Evolutionary conservation across 345 rosid species (phyloP).

Genomic region (Sisymbrium irio): DNA sequence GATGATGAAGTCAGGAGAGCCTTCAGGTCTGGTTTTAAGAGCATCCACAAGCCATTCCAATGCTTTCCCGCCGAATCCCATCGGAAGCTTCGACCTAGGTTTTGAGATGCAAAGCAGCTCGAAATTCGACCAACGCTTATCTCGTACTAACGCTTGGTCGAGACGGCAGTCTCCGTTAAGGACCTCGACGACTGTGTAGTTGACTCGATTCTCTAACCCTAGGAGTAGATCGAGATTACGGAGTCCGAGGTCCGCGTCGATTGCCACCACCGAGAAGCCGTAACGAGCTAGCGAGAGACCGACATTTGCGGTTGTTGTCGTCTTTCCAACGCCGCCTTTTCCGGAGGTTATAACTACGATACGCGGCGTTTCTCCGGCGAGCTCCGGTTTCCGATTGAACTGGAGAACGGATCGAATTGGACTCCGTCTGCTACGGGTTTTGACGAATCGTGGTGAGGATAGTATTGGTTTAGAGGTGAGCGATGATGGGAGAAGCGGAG

Average conservation of each 20-base stretch:
- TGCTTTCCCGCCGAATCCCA: slow-evolving; percentile 95
- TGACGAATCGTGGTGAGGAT: slow-evolving; percentile 18
- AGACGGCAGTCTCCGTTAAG: slow-evolving; percentile 92
- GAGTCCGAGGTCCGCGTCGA: slow-evolving; percentile 93
- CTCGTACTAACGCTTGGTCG: slow-evolving; percentile 93
- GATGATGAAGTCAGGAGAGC: slow-evolving; percentile 75
- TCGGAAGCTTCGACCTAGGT: slow-evolving; percentile 84
- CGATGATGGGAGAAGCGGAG: slow-evolving; percentile 32
- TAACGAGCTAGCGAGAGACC: slow-evolving; percentile 94
- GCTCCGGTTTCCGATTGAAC: slow-evolving; percentile 83
- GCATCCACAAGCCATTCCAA: slow-evolving; percentile 90
- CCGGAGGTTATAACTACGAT: slow-evolving; percentile 98
- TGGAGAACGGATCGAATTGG: slow-evolving; percentile 68
- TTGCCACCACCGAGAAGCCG: slow-evolving; percentile 89
- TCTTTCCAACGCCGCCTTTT: slow-evolving; percentile 96
- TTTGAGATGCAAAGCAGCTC: slow-evolving; percentile 91
- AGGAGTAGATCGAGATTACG: slow-evolving; percentile 93
- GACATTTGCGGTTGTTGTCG: slow-evolving; percentile 96
- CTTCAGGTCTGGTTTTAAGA: slow-evolving; percentile 61
- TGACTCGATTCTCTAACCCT: slow-evolving; percentile 91
- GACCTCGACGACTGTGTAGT: slow-evolving; percentile 88
- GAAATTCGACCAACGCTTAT: slow-evolving; percentile 93
- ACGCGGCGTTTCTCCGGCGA: slow-evolving; percentile 91
- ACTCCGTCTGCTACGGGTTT: slow-evolving; percentile 14
- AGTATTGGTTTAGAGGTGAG: not conserved